Evolutionary conservation across 108 stramenopile genomes (phyloP).

Genomic region (Cyclotella atomus): DNA sequence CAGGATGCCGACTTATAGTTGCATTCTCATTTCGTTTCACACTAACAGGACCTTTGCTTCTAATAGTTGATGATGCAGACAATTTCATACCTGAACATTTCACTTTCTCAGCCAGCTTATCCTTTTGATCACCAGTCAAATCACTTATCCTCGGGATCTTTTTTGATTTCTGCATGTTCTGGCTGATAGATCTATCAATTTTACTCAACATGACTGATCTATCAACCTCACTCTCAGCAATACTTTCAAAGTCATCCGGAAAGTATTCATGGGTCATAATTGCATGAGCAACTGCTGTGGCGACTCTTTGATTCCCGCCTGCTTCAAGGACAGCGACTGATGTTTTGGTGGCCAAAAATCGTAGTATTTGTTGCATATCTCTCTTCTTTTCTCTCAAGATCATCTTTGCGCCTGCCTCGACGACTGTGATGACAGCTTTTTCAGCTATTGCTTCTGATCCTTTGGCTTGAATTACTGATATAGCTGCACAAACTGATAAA

Average conservation of each 20-base stretch:
- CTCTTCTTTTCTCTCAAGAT: neutral
- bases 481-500: conserved; percentile 37
- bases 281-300: conserved; percentile 28
- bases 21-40: neutral
- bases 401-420: conserved; percentile 13
- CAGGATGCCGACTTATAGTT: no score
- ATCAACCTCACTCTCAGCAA: conserved; percentile 1
- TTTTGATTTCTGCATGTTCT: neutral
- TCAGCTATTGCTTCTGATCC: conserved; percentile 30
- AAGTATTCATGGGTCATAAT: conserved; percentile 23
- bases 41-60: no score
- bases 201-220: conserved; percentile 11
- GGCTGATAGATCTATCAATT: conserved; percentile 4
- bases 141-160: neutral
- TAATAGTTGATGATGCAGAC: neutral
- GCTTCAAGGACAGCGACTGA: conserved; percentile 32
- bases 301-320: conserved; percentile 31
- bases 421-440: conserved; percentile 27
- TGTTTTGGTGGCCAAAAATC: conserved; percentile 28
- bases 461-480: conserved; percentile 36
- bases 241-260: neutral
- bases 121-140: neutral
- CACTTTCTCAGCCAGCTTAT: no score
- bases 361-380: conserved; percentile 14
- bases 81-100: neutral